These are phyloP conservation scores for Suillus variegatus DNA, from an alignment of 768 basidiomycete genomes.

Conservation along the genomic window DNA sequence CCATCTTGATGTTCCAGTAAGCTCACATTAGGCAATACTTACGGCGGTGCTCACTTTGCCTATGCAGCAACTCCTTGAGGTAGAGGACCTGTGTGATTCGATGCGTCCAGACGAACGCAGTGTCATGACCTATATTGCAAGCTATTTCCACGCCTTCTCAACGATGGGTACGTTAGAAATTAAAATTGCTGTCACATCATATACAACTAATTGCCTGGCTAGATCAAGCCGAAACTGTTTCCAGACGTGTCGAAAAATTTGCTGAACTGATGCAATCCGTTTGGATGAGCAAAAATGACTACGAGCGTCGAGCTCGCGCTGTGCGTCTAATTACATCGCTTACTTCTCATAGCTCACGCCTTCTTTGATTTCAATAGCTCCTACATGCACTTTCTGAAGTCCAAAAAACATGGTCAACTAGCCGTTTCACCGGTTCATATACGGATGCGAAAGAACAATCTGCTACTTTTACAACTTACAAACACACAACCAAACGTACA, in stretches of 20 bases:
- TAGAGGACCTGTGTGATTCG: slow-evolving; percentile 90
- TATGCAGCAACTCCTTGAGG: slow-evolving; percentile 88
- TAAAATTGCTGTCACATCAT: neutral
- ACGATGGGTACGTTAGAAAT: slow-evolving; percentile 73
- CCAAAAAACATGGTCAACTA: slow-evolving; percentile 68
- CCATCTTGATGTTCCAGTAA: slow-evolving; percentile 86
- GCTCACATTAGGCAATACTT: slow-evolving; percentile 27
- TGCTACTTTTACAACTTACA: slow-evolving; percentile 73
- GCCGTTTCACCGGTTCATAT: slow-evolving; percentile 73
- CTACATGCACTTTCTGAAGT: slow-evolving; percentile 67
- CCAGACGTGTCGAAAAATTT: slow-evolving; percentile 92
- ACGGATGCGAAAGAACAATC: slow-evolving; percentile 79
- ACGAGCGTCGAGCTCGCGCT: slow-evolving; percentile 79
- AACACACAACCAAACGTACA: slow-evolving; percentile 78
- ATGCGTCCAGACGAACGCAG: slow-evolving; percentile 91
- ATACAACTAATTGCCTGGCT: neutral
- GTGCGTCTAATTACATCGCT: slow-evolving; percentile 39
- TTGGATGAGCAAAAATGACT: slow-evolving; percentile 87
- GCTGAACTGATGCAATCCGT: slow-evolving; percentile 94
- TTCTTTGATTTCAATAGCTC: slow-evolving; percentile 41
- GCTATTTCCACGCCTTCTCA: slow-evolving; percentile 97
- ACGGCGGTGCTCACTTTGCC: neutral
- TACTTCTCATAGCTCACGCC: slow-evolving; percentile 1
- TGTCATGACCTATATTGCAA: slow-evolving; percentile 98
- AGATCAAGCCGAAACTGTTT: slow-evolving; percentile 96